Conservation (phyloP, 2,329 filamentous ascomycete species). For the Daldinia sp. region DNA sequence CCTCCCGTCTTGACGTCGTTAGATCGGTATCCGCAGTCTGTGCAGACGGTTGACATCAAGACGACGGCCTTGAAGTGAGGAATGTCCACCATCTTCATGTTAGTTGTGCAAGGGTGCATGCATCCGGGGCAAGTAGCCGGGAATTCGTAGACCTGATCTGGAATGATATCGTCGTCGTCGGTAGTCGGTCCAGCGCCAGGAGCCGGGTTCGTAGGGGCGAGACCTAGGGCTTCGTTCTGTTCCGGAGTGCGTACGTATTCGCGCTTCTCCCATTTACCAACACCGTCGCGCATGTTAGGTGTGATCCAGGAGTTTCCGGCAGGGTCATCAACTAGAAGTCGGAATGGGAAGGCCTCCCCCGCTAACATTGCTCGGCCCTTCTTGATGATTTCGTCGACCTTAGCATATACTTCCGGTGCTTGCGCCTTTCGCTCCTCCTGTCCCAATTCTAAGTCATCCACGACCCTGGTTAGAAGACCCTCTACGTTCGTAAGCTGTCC, state of each 20-base stretch:
- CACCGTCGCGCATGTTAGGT: constrained; percentile 80
- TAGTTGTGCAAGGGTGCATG: constrained; percentile 84
- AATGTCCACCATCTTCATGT: constrained; percentile 99
- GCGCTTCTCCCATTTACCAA: constrained; percentile 89
- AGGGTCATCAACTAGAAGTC: constrained; percentile 87
- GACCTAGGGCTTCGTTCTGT: constrained; percentile 87
- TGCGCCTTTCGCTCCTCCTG: constrained; percentile 85
- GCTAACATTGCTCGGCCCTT: constrained; percentile 82
- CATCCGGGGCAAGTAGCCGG: constrained; percentile 93
- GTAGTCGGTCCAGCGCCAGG: constrained; percentile 59
- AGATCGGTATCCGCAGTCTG: constrained; percentile 90
- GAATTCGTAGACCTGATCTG: constrained; percentile 93
- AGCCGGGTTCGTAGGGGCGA: constrained; percentile 68
- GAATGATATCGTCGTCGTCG: constrained; percentile 82
- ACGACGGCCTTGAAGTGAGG: constrained; percentile 98
- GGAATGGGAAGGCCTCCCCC: constrained; percentile 86
- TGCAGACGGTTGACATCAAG: constrained; percentile 93
- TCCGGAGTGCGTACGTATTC: constrained; percentile 86
- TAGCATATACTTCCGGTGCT: constrained; percentile 80
- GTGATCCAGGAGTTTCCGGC: constrained; percentile 98
- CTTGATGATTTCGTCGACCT: constrained; percentile 81
- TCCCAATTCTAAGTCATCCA: constrained; percentile 83
- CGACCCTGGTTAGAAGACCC: constrained; percentile 81
- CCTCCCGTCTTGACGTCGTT: constrained; percentile 99
- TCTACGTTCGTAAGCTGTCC: constrained; percentile 95